Evolutionary conservation across 2,329 filamentous ascomycete species (phyloP).

Genomic region (Cladosporium halotolerans): DNA sequence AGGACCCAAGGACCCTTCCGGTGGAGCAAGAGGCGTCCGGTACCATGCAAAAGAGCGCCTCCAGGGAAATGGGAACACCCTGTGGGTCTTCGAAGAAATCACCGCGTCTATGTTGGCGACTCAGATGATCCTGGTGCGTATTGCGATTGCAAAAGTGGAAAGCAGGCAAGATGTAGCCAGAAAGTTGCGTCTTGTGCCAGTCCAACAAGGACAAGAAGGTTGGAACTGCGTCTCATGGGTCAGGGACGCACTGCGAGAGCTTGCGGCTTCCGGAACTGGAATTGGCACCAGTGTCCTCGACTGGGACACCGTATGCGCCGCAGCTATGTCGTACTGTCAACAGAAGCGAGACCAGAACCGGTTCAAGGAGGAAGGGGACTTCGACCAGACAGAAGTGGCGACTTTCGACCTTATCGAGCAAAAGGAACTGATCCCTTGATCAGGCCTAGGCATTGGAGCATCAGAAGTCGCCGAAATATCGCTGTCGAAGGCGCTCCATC

Average conservation of each 20-base stretch:
- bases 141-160: neutral
- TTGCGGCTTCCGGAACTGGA: conserved; percentile 26
- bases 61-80: neutral
- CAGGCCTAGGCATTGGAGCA: neutral
- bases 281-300: conserved; percentile 29
- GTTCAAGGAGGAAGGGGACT: conserved; percentile 34
- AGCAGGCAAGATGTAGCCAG: neutral
- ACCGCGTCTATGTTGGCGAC: neutral
- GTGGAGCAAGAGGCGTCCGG: neutral
- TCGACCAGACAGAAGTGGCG: conserved; percentile 27
- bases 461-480: neutral
- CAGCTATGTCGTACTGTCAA: conserved; percentile 35
- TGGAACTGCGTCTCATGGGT: conserved; percentile 44
- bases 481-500: conserved; percentile 32
- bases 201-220: conserved; percentile 12
- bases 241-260: conserved; percentile 33
- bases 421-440: neutral
- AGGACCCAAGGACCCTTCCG: neutral
- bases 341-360: conserved; percentile 36
- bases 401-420: conserved; percentile 32
- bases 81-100: neutral
- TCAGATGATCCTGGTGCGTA: conserved; percentile 3
- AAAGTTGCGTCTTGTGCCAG: neutral
- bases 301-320: conserved; percentile 33
- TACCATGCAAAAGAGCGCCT: neutral